Percentiles rank a stretch among this genome's conserved stretches.
phyloP scores from a whole-genome alignment of 1,284 basidiomycete species.

The Ustilago esculenta region DNA sequence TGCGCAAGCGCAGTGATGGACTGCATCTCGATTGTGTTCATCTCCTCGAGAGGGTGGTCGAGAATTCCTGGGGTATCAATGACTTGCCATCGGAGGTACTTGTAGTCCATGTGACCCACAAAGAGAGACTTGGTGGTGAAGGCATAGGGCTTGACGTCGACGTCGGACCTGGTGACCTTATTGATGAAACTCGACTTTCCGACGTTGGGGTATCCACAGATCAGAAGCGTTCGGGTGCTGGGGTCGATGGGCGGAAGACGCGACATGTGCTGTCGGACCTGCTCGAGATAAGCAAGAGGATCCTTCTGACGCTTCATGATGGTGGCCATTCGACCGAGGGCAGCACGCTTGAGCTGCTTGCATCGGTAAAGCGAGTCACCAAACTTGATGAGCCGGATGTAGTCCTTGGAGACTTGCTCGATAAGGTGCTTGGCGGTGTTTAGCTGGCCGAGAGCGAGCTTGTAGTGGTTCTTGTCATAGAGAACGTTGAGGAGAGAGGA shows the following conservation, averaged over 20 bases:
- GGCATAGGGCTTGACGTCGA: conserved; percentile 67
- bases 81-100: conserved; percentile 67
- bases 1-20: conserved; percentile 67
- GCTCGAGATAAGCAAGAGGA: conserved; percentile 66
- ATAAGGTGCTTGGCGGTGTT: conserved; percentile 66
- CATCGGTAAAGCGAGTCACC: conserved; percentile 66
- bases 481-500: conserved; percentile 67
- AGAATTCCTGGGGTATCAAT: conserved; percentile 67
- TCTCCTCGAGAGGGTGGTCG: conserved; percentile 67
- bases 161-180: conserved; percentile 66
- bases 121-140: conserved; percentile 67
- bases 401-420: conserved; percentile 67
- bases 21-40: conserved; percentile 68
- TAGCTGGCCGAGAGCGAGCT: conserved; percentile 66
- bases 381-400: conserved; percentile 66
- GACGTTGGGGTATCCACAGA: conserved; percentile 67
- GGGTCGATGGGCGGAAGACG: conserved; percentile 67
- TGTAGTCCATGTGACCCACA: conserved; percentile 67
- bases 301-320: conserved; percentile 67
- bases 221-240: conserved; percentile 62
- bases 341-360: conserved; percentile 67
- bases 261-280: conserved; percentile 67
- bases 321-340: conserved; percentile 67
- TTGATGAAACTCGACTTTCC: conserved; percentile 67
- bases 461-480: conserved; percentile 68